A percentile compares a stretch with the other conserved stretches of the same genome.
Conservation (phyloP, 306 rosid species). For the Vigna hirtella region DNA sequence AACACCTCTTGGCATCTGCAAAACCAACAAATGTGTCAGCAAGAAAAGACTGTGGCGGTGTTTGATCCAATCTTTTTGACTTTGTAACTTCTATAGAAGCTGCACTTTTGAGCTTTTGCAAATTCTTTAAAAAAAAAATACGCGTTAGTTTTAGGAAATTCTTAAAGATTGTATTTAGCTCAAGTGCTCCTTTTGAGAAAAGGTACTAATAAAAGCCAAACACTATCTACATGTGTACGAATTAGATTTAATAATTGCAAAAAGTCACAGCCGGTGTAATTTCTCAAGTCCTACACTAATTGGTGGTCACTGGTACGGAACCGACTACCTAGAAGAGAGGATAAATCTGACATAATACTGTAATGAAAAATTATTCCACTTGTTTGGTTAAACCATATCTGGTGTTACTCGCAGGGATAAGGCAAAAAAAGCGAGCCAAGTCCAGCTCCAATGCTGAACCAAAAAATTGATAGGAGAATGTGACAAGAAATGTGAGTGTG, state of each 20-base stretch:
- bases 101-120: not conserved
- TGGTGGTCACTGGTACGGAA: not conserved
- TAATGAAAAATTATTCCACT: conserved; percentile 8
- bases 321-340: not conserved
- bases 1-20: conserved; percentile 90
- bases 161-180: not conserved
- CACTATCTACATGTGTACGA: not conserved
- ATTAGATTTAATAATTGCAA: not conserved
- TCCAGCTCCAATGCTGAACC: conserved; percentile 6
- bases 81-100: not conserved
- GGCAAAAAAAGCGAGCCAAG: conserved; percentile 1
- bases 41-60: conserved; percentile 13
- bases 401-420: conserved; percentile 12
- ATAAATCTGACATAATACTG: not conserved
- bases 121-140: too few species aligned
- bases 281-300: not conserved
- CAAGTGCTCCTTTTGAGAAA: not conserved
- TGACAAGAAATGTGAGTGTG: conserved; percentile 19
- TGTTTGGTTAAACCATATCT: not conserved
- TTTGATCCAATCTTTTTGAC: not conserved
- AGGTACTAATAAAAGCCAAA: not conserved
- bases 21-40: not conserved
- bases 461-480: not conserved
- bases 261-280: not conserved
- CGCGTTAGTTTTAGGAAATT: not conserved